phyloP scores from a whole-genome alignment of 2,329 filamentous ascomycete genomes.

The Epichloe sibirici region DNA sequence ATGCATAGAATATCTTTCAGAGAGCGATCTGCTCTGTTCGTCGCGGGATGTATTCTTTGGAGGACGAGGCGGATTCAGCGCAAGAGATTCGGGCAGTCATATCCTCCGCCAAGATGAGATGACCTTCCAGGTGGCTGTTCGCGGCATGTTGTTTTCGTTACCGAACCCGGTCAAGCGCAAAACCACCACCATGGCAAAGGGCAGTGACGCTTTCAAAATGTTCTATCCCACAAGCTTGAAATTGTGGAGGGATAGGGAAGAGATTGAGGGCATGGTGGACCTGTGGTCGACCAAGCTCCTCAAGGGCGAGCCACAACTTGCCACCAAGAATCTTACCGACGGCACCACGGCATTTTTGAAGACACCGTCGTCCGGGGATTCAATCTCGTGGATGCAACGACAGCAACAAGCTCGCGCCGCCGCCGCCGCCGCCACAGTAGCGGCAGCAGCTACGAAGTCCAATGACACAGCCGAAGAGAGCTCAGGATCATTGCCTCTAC shows the following conservation, averaged over 20 bases:
- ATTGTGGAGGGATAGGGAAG: constrained; percentile 73
- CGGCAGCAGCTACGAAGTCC: constrained; percentile 6
- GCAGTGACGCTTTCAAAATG: constrained; percentile 67
- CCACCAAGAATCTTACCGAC: constrained; percentile 27
- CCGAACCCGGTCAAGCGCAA: constrained; percentile 75
- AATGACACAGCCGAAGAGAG: constrained; percentile 9
- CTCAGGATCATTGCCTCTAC: constrained; percentile 25
- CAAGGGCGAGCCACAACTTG: constrained; percentile 34
- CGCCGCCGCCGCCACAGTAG: constrained; percentile 1
- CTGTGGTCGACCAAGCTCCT: constrained; percentile 52
- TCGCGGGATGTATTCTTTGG: constrained; percentile 59
- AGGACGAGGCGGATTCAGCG: constrained; percentile 40
- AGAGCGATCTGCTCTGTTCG: constrained; percentile 73
- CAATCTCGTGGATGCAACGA: constrained; percentile 23
- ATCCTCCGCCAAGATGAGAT: constrained; percentile 85
- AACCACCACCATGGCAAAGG: constrained; percentile 30
- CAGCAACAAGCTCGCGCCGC: constrained; percentile 16
- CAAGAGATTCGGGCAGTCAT: constrained; percentile 52
- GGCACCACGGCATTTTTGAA: constrained; percentile 38
- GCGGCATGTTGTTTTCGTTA: constrained; percentile 73
- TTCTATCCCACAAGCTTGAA: constrained; percentile 80
- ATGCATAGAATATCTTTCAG: constrained; percentile 79
- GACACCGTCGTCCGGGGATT: constrained; percentile 19
- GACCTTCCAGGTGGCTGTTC: constrained; percentile 79
- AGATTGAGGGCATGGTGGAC: constrained; percentile 63